Conservation (phyloP, 2,329 filamentous ascomycete genomes). For the Neofusicoccum cordaticola region DNA sequence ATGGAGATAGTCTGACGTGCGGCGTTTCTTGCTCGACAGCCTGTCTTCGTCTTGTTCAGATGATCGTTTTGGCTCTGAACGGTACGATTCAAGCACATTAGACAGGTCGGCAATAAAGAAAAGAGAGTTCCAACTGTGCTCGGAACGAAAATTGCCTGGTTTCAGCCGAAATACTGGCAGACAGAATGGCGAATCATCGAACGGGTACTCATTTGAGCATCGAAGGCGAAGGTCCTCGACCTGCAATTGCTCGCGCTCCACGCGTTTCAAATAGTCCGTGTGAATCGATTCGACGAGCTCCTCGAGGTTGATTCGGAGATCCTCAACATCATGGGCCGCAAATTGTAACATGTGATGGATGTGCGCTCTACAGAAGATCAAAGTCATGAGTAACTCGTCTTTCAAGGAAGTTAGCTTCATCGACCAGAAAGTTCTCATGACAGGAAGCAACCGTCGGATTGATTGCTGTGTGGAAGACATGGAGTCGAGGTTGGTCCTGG, state of each 20-base stretch:
- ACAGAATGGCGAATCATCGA: slow-evolving; percentile 21
- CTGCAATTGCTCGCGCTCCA: slow-evolving; percentile 69
- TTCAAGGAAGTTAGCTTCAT: slow-evolving; percentile 65
- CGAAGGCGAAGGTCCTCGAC: slow-evolving; percentile 65
- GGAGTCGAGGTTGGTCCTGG: slow-evolving; percentile 66
- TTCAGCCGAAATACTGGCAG: slow-evolving; percentile 30
- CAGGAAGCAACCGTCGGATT: slow-evolving; percentile 62
- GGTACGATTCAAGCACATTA: slow-evolving; percentile 30
- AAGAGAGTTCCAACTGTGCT: slow-evolving; percentile 37
- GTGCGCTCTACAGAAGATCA: slow-evolving; percentile 59
- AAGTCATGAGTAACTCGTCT: slow-evolving; percentile 70
- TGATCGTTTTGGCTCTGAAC: neutral
- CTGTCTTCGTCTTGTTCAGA: slow-evolving; percentile 25
- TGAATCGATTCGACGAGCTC: slow-evolving; percentile 70
- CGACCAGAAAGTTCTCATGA: slow-evolving; percentile 75
- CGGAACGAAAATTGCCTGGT: slow-evolving; percentile 32
- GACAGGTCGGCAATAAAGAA: slow-evolving; percentile 40
- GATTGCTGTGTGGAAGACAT: slow-evolving; percentile 60
- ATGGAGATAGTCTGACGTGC: slow-evolving; percentile 36
- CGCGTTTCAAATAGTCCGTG: slow-evolving; percentile 71
- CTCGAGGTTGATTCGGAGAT: slow-evolving; percentile 52
- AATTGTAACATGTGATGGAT: slow-evolving; percentile 33
- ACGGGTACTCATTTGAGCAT: slow-evolving; percentile 28
- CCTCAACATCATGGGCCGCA: slow-evolving; percentile 27
- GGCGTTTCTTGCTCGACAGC: slow-evolving; percentile 35